Evolutionary conservation across 2,329 filamentous ascomycete species (phyloP).

Genomic region (Xylaria sp.): DNA sequence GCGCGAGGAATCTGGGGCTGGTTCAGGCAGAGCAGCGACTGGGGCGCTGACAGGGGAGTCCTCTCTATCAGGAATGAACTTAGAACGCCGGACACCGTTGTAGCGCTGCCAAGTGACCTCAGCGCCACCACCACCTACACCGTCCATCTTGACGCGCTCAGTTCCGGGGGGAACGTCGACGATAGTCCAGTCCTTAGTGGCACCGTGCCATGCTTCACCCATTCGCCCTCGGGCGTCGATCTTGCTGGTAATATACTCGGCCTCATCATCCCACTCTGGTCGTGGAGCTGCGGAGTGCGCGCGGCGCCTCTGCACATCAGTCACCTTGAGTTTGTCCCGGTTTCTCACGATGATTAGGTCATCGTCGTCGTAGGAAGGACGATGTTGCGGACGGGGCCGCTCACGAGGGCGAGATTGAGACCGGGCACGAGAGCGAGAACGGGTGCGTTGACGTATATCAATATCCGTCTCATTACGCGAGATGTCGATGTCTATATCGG

Average conservation of each 20-base stretch:
- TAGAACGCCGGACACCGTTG: conserved; percentile 79
- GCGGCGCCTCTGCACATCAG: conserved; percentile 59
- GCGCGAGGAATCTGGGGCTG: conserved; percentile 40
- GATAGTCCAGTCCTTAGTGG: conserved; percentile 81
- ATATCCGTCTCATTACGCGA: conserved; percentile 67
- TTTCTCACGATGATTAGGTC: conserved; percentile 73
- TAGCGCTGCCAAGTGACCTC: conserved; percentile 84
- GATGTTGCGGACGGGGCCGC: conserved; percentile 52
- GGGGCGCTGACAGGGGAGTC: conserved; percentile 52
- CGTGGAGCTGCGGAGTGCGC: conserved; percentile 63
- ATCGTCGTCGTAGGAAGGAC: conserved; percentile 64
- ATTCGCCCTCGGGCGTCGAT: conserved; percentile 71
- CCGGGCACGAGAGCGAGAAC: conserved; percentile 49
- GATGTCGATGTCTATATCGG: conserved; percentile 71
- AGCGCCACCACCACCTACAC: conserved; percentile 76
- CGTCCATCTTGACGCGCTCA: conserved; percentile 84
- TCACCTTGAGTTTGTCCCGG: conserved; percentile 59
- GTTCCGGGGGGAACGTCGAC: conserved; percentile 88
- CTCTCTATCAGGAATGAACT: conserved; percentile 76
- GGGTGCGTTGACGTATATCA: conserved; percentile 62
- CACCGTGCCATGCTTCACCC: conserved; percentile 79
- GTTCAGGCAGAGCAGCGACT: conserved; percentile 50
- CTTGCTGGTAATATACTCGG: conserved; percentile 67
- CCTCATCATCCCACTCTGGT: conserved; percentile 72
- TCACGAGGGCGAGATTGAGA: conserved; percentile 54